Percentiles rank a stretch among this genome's conserved stretches.
phyloP scores from a whole-genome alignment of 2,329 filamentous ascomycete species.

The Ophiostoma novo-ulmi region DNA sequence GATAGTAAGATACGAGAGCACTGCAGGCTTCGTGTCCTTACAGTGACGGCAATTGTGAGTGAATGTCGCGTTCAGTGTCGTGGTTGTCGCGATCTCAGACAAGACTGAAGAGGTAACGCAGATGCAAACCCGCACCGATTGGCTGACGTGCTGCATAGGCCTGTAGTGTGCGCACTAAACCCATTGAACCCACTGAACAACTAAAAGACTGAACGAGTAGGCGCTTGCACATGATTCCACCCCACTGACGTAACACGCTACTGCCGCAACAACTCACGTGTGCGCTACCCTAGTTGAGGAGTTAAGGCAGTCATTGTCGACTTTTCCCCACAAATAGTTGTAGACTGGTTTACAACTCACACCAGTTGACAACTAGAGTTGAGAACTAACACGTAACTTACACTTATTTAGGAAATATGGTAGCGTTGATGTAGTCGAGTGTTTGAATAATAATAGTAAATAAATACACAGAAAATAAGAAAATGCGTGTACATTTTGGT shows the following conservation, averaged over 20 bases:
- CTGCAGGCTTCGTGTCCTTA: background rate
- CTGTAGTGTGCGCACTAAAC: background rate
- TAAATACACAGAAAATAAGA: background rate
- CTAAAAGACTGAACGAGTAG: background rate
- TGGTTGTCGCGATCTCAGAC: background rate
- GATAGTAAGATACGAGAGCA: background rate
- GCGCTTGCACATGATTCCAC: conserved; percentile 10
- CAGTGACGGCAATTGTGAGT: background rate
- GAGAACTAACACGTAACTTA: background rate
- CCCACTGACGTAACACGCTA: conserved; percentile 7
- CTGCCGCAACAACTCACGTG: background rate
- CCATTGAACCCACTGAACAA: no score
- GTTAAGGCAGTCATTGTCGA: background rate
- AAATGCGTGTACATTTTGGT: no score
- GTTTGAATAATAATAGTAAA: background rate
- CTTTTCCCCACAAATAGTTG: background rate
- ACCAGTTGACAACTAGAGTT: background rate
- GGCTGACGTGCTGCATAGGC: background rate
- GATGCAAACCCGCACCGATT: background rate
- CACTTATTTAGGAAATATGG: background rate
- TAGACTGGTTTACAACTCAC: background rate
- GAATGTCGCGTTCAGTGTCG: background rate
- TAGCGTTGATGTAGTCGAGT: background rate
- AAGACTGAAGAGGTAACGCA: background rate
- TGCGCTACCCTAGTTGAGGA: conserved; percentile 3